Percentiles rank a stretch among this genome's conserved stretches.
These are phyloP conservation scores for Didymella pomorum DNA, from an alignment of 2,329 filamentous ascomycete species.

Conservation along the genomic window DNA sequence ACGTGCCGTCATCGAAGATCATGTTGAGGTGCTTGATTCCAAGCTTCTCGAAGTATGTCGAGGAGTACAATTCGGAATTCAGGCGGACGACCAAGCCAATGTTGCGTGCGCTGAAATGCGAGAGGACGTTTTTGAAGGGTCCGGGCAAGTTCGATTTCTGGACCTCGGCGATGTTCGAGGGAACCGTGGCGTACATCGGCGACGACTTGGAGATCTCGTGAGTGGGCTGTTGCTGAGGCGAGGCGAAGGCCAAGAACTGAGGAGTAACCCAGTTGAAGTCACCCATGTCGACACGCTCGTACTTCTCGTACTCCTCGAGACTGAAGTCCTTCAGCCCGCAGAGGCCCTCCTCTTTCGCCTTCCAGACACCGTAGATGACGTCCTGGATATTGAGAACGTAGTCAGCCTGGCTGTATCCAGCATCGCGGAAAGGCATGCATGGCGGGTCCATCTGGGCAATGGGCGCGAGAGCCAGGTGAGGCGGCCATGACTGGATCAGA, in stretches of 20 bases:
- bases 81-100: constrained; percentile 93
- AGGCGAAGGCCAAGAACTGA: constrained; percentile 94
- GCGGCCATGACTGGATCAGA: constrained; percentile 95
- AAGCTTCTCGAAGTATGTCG: constrained; percentile 94
- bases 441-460: constrained; percentile 97
- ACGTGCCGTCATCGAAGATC: constrained; percentile 99
- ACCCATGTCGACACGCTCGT: constrained; percentile 94
- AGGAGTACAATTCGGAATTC: constrained; percentile 94
- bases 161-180: constrained; percentile 77
- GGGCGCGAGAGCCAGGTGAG: constrained; percentile 91
- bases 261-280: constrained; percentile 99
- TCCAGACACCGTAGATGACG: constrained; percentile 98
- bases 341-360: constrained; percentile 93
- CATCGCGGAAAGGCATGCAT: constrained; percentile 98
- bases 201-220: constrained; percentile 75
- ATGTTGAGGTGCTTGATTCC: constrained; percentile 97
- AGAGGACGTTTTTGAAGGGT: constrained; percentile 95
- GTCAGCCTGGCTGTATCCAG: constrained; percentile 97
- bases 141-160: constrained; percentile 74
- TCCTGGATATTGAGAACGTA: constrained; percentile 96
- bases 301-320: constrained; percentile 95
- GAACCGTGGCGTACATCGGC: constrained; percentile 76
- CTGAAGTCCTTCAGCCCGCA: constrained; percentile 94
- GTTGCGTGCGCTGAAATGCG: constrained; percentile 85
- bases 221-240: constrained; percentile 83